Conservation (phyloP, 1,284 basidiomycete genomes). For the Heterobasidion irregulare region DNA sequence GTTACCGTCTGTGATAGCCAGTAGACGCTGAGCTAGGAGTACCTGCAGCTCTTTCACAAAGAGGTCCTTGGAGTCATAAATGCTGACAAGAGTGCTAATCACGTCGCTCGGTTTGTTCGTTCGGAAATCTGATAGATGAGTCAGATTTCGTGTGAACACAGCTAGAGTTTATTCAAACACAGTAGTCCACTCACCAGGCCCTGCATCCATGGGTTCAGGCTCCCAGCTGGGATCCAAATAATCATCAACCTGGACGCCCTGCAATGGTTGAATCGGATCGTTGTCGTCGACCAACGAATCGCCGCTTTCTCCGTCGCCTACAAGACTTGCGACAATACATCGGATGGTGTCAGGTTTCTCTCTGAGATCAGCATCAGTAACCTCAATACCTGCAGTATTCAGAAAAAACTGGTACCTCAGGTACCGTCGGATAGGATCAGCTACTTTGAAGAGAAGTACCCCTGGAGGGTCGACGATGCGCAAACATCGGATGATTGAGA, state of each 20-base stretch:
- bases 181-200: constrained; percentile 52
- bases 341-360: constrained; percentile 87
- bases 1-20: constrained; percentile 74
- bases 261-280: constrained; percentile 67
- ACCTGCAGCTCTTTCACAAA: constrained; percentile 93
- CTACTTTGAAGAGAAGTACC: constrained; percentile 86
- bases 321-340: constrained; percentile 85
- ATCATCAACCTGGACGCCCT: constrained; percentile 72
- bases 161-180: neutral
- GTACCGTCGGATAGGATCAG: constrained; percentile 84
- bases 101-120: constrained; percentile 82
- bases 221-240: constrained; percentile 88
- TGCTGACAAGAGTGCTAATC: constrained; percentile 90
- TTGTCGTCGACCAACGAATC: constrained; percentile 76
- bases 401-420: constrained; percentile 44
- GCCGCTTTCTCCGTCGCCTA: constrained; percentile 79
- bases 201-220: constrained; percentile 90
- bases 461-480: constrained; percentile 89
- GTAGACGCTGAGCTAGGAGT: constrained; percentile 75
- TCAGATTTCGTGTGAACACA: constrained; percentile 1
- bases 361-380: constrained; percentile 25
- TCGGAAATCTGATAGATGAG: constrained; percentile 60
- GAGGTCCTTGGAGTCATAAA: constrained; percentile 90
- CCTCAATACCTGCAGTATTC: neutral
- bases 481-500: constrained; percentile 89